Base-by-base conservation (phyloP, 768 basidiomycete species). In the Gymnopilus junonius region DNA sequence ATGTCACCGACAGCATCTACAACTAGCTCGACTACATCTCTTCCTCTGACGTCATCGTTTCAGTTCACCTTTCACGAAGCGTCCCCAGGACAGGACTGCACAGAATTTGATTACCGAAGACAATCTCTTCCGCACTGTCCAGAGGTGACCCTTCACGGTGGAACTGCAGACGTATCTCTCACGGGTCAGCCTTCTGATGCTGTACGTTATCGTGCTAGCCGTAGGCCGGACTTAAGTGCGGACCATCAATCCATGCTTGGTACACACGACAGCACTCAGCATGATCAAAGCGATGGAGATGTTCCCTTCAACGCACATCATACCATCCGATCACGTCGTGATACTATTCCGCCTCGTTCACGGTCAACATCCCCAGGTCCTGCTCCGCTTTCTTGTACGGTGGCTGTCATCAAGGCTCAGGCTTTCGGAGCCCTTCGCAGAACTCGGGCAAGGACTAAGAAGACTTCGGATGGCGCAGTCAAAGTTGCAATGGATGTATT, bases 351-450 rank as follows among this genome's bases (percentile, higher is more conserved):
- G 27, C 77, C 85, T 35, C 82, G 80, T 69, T 76, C 83, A n/a
- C 82, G 82, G 53, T 84, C 84, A 3, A 79, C 80, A 42, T 84
- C 83, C 11, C 82, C 83, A 43, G 70, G 72, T 62, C 73, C 78
- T 58, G 75, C 83, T 35, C 75, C 78, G 20, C 76, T 93, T 71
- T 92, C 90, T 54, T 90, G 91, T 25, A 94, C 93, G 31, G 85
- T 95, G 50, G 93, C 93, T 57, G 92, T 94, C 61, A 93, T 95
- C 78, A 95, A 94, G 78, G 93, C 93, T 43, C 92, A 94, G 73
- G 89, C 93, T 39, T 95, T 94, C 73, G 93, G 93, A 32, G 91
- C 91, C 20, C 79, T 93, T 66, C 89, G 93, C 55, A 83, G 93
- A 74, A 90, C 92, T 58, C 86, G 93, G 62, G 82, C 89, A 43